Evolutionary conservation across 2,329 filamentous ascomycete species (phyloP), one percentile per base, ranked within the genome.

Genomic region (Hypoxylon sp.): DNA sequence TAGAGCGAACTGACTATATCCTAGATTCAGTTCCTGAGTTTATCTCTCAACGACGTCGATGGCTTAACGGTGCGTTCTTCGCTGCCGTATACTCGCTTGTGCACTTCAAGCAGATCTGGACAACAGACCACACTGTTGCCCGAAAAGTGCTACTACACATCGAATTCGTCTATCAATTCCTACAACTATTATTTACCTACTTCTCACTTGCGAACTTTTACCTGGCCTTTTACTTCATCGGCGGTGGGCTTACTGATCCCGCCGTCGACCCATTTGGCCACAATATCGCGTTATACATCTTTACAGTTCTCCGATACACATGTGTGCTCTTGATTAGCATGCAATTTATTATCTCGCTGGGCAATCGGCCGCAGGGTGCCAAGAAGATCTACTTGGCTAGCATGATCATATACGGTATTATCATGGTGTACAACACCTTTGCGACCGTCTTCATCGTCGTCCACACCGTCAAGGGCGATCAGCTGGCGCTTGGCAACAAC

Each of bases 191-290:
- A 68, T 99, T 99, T 84, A 99, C 96, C 50, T 99, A 94, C 84
- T 98, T 99, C 84, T 97, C 95, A 10, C 89, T 99, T 44, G 94
- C 95, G 80, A 99, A 99, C 84, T 99, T 98, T 85, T 99, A 98
- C 80, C 90, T 99, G 58, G 97, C 94, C 64, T 99, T 99, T 83
- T 99, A 94, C 87, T 99, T 99, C 84, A 91, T 99, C 73, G 94
- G 94, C 22, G 96, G 96, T 47, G 97, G 94, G 44, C 86, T 99
- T 14, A 88, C 92, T 0, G 94, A 98, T 75, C 83, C 88, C 0
- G 84, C 84, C 26, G 85, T 97, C 72, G 96, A 99, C 79, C 97
- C 97, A 0, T 99, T 99, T 74, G 94, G 94, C 14, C 92, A 97
- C 81, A 87, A 90, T 70, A 91, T 97, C 71, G 95, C 93, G 53